Conservation (phyloP, 345 rosid genomes). For the Lepidium africanum region DNA sequence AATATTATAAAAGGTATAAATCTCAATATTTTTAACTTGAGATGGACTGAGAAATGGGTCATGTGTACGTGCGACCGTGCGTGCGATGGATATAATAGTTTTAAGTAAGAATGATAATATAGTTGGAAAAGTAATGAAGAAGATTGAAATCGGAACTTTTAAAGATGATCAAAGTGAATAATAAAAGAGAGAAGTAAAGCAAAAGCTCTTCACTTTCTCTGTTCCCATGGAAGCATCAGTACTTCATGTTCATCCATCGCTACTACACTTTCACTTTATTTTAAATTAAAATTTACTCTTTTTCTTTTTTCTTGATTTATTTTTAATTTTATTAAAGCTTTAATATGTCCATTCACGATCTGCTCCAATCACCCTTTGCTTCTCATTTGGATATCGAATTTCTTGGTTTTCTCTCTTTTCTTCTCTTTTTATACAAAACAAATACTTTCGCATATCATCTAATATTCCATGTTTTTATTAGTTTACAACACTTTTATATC, state of each 20-base stretch:
- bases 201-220: slow-evolving; percentile 31
- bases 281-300: background rate
- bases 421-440: slow-evolving; percentile 8
- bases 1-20: slow-evolving; percentile 5
- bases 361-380: slow-evolving; percentile 26
- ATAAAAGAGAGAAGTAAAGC: slow-evolving; percentile 27
- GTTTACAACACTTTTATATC: background rate
- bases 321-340: slow-evolving; percentile 5
- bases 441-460: slow-evolving; percentile 11
- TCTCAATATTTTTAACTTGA: background rate
- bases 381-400: slow-evolving; percentile 32
- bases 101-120: background rate
- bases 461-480: slow-evolving; percentile 3
- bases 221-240: slow-evolving; percentile 30
- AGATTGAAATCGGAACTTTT: slow-evolving; percentile 30
- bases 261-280: slow-evolving; percentile 24
- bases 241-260: slow-evolving; percentile 29
- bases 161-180: slow-evolving; percentile 29
- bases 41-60: background rate
- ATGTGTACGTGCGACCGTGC: slow-evolving; percentile 27
- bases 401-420: slow-evolving; percentile 20
- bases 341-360: slow-evolving; percentile 29
- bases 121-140: slow-evolving; percentile 14
- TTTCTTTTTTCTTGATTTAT: background rate
- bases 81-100: slow-evolving; percentile 3